These are phyloP conservation scores for Fusarium miscanthi DNA, from an alignment of 2,329 filamentous ascomycete genomes.

Conservation along the genomic window DNA sequence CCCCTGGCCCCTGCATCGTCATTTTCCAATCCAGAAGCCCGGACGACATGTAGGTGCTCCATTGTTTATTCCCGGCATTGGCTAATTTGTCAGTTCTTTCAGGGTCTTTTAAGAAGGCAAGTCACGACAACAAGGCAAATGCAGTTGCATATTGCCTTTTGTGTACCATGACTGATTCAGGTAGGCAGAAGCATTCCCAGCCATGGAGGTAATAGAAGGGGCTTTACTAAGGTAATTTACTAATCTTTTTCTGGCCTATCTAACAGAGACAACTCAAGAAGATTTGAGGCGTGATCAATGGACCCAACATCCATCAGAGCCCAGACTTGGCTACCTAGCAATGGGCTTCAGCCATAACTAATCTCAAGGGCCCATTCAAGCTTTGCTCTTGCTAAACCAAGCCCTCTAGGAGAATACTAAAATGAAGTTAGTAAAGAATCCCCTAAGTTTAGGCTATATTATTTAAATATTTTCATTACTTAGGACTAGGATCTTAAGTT, in stretches of 20 bases:
- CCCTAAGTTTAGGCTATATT: no score
- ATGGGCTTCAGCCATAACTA: not conserved
- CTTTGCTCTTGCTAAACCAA: no score
- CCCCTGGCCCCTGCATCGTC: slow-evolving; percentile 25
- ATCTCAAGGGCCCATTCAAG: no score
- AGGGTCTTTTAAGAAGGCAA: not conserved
- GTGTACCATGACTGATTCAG: not conserved
- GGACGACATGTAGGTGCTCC: slow-evolving; percentile 10
- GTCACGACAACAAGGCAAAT: not conserved
- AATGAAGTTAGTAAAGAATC: no score
- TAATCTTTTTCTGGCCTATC: not conserved
- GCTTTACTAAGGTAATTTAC: not conserved
- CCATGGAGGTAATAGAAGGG: not conserved
- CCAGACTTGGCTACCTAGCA: slow-evolving; percentile 8
- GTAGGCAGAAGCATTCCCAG: not conserved
- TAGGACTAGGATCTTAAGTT: no score
- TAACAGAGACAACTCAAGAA: not conserved
- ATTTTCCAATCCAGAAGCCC: slow-evolving; percentile 9
- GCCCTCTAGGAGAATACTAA: no score
- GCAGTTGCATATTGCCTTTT: not conserved
- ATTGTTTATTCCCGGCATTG: slow-evolving; percentile 28
- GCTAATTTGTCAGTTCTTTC: not conserved
- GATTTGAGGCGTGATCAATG: not conserved
- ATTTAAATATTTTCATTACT: no score
- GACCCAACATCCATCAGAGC: slow-evolving; percentile 14